A percentile compares a stretch with the other conserved stretches of the same genome.
Evolutionary conservation across 2,329 filamentous ascomycete species (phyloP).

Genomic region (Pseudocercospora macadamiae): DNA sequence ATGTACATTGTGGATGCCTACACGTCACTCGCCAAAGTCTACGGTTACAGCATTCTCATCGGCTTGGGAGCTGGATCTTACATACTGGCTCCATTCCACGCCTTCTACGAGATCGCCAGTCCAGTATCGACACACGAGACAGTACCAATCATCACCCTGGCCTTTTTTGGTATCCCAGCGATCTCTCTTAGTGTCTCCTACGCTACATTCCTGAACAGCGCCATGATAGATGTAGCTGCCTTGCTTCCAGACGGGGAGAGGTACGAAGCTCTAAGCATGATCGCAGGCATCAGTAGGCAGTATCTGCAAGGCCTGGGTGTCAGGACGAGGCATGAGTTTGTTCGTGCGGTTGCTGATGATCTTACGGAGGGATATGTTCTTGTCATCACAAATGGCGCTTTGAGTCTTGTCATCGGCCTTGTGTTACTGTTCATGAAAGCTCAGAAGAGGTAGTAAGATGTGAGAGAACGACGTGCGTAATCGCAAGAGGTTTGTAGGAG

Average conservation of each 20-base stretch:
- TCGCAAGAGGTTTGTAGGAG: too few relatives aligned
- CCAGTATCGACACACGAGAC: slow-evolving; percentile 8
- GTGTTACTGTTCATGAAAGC: too few relatives aligned
- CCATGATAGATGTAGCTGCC: neutral
- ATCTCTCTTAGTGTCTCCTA: too few relatives aligned
- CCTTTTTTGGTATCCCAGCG: slow-evolving; percentile 12
- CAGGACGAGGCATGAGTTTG: slow-evolving; percentile 10
- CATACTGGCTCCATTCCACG: slow-evolving; percentile 16
- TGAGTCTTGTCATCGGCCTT: slow-evolving; percentile 14
- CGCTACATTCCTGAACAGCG: too few relatives aligned
- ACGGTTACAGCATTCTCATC: slow-evolving; percentile 19
- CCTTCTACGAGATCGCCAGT: slow-evolving; percentile 5
- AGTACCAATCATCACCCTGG: slow-evolving; percentile 14
- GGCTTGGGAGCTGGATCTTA: slow-evolving; percentile 16
- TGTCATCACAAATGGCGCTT: slow-evolving; percentile 12
- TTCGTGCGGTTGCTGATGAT: slow-evolving; percentile 9
- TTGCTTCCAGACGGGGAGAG: slow-evolving; percentile 2
- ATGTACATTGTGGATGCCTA: slow-evolving; percentile 17
- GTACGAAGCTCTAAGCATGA: slow-evolving; percentile 1
- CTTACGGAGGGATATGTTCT: slow-evolving; percentile 14
- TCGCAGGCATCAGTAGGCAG: slow-evolving; percentile 8
- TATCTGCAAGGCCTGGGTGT: slow-evolving; percentile 9
- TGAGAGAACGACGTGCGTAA: too few relatives aligned
- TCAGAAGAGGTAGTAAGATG: too few relatives aligned
- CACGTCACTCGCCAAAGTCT: slow-evolving; percentile 16